phyloP scores from a whole-genome alignment of 2,329 filamentous ascomycete species.

The Sclerotinia glacialis region DNA sequence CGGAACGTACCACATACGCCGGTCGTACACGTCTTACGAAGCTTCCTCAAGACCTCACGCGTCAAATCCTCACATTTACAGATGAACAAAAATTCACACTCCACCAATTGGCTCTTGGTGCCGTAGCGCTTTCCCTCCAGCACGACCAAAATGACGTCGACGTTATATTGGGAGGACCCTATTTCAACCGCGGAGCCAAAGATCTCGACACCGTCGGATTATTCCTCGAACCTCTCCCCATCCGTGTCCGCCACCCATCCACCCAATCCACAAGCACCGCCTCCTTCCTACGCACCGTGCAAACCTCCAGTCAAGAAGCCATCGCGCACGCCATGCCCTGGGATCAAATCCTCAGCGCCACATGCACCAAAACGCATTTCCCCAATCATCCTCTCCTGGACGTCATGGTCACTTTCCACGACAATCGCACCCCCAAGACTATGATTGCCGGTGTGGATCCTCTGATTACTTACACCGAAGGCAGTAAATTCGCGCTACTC shows the following conservation, averaged over 20 bases:
- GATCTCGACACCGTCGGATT: conserved; percentile 32
- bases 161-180: conserved; percentile 37
- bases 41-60: not conserved
- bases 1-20: not conserved
- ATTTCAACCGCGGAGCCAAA: conserved; percentile 33
- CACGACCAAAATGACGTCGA: conserved; percentile 24
- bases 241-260: conserved; percentile 1
- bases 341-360: conserved; percentile 35
- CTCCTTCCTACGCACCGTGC: conserved; percentile 25
- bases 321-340: conserved; percentile 38
- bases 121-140: conserved; percentile 17
- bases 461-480: conserved; percentile 10
- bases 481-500: conserved; percentile 13
- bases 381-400: conserved; percentile 33
- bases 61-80: not conserved
- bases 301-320: conserved; percentile 31
- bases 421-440: conserved; percentile 6
- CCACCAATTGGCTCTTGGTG: conserved; percentile 24
- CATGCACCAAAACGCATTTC: conserved; percentile 22
- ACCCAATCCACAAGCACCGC: not conserved
- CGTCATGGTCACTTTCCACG: conserved; percentile 33
- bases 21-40: not conserved
- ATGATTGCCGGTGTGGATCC: not conserved
- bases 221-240: conserved; percentile 20
- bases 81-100: conserved; percentile 15